Evolutionary conservation across 108 stramenopile species (phyloP).

Genomic region (Thalassiosira profunda): DNA sequence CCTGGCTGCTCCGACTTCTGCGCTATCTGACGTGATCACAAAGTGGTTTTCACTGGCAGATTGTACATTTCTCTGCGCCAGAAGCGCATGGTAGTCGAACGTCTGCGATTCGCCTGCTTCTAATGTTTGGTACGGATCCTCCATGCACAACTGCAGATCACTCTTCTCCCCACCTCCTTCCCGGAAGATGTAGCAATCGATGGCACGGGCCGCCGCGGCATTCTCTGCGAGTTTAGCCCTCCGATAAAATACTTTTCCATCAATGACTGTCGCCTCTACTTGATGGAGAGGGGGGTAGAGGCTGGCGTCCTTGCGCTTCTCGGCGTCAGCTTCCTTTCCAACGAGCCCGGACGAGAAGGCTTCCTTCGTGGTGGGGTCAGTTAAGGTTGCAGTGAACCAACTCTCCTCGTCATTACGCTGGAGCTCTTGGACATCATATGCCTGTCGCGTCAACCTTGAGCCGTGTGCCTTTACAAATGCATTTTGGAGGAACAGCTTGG

Average conservation of each 20-base stretch:
- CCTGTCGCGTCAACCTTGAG: background rate
- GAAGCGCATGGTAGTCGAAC: conserved; percentile 15
- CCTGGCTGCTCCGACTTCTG: no score
- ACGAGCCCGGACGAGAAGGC: conserved; percentile 31
- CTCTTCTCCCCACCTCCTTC: background rate
- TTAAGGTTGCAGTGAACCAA: conserved; percentile 31
- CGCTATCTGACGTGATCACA: background rate
- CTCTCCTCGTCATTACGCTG: background rate
- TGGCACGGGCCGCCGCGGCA: conserved; percentile 46
- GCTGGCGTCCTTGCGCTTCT: background rate
- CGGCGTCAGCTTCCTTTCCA: conserved; percentile 1
- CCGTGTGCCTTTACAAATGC: background rate
- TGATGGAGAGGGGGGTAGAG: conserved; percentile 9
- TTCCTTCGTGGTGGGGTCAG: conserved; percentile 27
- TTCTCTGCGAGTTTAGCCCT: conserved; percentile 6
- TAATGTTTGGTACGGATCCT: conserved; percentile 6
- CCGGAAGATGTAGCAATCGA: conserved; percentile 37
- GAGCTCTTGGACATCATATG: background rate
- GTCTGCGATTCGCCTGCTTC: background rate
- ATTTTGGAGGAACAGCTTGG: no score
- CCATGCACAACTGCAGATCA: conserved; percentile 20
- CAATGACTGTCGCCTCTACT: background rate
- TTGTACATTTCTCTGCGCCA: background rate
- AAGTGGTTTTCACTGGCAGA: no score
- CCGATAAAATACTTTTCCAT: conserved; percentile 27